Percentiles rank a stretch among this genome's conserved stretches.
phyloP scores from a whole-genome alignment of 345 rosid genomes.

The Salix udensis region DNA sequence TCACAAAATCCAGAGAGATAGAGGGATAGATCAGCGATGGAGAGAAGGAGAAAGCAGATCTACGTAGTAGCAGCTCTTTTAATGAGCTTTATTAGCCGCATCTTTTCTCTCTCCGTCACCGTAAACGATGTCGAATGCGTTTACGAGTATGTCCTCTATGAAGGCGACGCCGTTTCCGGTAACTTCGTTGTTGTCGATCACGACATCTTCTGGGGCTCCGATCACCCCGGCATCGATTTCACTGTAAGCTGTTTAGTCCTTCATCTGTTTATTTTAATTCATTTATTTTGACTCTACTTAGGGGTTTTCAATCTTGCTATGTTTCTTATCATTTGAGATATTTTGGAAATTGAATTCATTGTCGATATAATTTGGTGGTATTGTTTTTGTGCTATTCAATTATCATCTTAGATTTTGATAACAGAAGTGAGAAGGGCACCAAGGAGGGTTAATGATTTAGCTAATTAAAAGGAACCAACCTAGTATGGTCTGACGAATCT shows the following conservation, averaged over 20 bases:
- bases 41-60: conserved; percentile 33
- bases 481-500: no score
- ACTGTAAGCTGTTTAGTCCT: conserved; percentile 37
- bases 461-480: no score
- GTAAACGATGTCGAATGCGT: conserved; percentile 86
- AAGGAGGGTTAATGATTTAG: no score
- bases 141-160: conserved; percentile 86
- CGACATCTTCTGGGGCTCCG: conserved; percentile 95
- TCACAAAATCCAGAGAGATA: conserved; percentile 7
- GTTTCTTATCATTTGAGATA: no score
- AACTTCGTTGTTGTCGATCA: conserved; percentile 98
- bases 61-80: conserved; percentile 32
- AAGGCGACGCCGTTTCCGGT: conserved; percentile 84
- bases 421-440: no score
- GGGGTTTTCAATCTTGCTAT: no score
- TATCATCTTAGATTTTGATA: no score
- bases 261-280: not conserved
- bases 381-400: no score
- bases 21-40: conserved; percentile 27
- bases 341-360: no score
- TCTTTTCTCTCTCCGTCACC: conserved; percentile 77
- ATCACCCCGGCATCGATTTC: conserved; percentile 97
- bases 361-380: no score
- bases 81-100: conserved; percentile 33
- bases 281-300: not conserved